These are phyloP conservation scores for Tylopilus sp. DNA, from an alignment of 768 basidiomycete species.

Conservation along the genomic window DNA sequence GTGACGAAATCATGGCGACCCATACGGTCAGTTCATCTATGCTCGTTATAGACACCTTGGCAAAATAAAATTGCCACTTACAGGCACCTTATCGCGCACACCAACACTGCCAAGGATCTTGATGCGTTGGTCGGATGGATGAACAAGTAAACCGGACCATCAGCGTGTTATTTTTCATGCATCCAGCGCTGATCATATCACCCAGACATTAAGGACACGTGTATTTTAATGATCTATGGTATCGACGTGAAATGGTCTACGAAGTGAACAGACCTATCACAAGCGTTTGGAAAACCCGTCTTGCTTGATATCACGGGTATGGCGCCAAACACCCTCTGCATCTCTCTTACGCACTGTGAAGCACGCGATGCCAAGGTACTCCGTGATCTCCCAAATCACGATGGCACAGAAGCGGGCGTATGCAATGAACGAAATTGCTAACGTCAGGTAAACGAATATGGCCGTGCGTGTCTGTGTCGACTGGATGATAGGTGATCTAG, in stretches of 20 bases:
- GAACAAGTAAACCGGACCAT: no score
- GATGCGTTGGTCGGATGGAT: no score
- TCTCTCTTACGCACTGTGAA: conserved; percentile 91
- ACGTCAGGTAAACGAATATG: conserved; percentile 69
- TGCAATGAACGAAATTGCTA: conserved; percentile 61
- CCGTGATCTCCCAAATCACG: conserved; percentile 87
- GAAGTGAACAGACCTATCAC: conserved; percentile 7
- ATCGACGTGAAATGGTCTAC: conserved; percentile 1
- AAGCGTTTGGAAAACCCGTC: conserved; percentile 22
- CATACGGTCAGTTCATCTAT: no score
- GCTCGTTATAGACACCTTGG: no score
- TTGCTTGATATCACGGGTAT: conserved; percentile 27
- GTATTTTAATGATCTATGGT: conserved; percentile 1
- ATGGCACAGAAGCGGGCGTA: conserved; percentile 77
- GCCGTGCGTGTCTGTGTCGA: conserved; percentile 55
- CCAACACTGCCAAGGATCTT: neutral
- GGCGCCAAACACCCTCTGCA: conserved; percentile 56
- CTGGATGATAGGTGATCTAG: conserved; percentile 71
- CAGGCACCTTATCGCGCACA: no score
- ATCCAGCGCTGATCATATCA: neutral
- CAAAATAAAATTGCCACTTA: no score
- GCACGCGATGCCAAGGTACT: conserved; percentile 91
- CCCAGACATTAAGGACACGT: no score
- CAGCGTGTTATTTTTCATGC: neutral
- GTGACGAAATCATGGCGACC: no score